Evolutionary conservation across 345 rosid genomes (phyloP).

Genomic region (Microcos paniculata): DNA sequence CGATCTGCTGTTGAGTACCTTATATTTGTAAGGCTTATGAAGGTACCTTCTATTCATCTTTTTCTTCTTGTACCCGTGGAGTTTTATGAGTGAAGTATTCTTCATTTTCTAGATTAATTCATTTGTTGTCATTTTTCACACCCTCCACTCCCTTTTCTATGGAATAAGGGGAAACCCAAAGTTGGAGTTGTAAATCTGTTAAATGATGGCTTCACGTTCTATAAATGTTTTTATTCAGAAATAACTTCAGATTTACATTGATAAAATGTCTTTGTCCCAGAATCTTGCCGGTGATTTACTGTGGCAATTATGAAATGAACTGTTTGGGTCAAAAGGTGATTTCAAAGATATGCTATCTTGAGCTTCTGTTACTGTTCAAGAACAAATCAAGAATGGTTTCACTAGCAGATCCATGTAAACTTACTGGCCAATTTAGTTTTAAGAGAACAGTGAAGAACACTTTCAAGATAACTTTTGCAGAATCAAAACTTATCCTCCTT

Average conservation of each 20-base stretch:
- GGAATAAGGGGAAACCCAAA: background rate
- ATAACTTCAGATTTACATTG: background rate
- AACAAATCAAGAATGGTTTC: background rate
- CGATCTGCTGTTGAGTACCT: background rate
- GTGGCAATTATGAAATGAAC: background rate
- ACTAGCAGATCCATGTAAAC: background rate
- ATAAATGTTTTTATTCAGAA: background rate
- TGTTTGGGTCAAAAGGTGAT: background rate
- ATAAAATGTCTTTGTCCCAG: background rate
- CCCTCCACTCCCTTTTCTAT: background rate
- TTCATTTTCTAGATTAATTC: background rate
- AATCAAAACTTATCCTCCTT: background rate
- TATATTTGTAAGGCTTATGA: background rate
- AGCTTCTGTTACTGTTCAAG: background rate
- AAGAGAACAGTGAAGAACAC: background rate
- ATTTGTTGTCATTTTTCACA: background rate
- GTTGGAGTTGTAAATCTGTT: background rate
- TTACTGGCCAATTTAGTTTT: background rate
- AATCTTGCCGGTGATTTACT: background rate
- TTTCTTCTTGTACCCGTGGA: background rate
- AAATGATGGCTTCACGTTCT: background rate
- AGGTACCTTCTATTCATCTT: background rate
- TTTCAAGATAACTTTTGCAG: background rate
- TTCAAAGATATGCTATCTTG: background rate
- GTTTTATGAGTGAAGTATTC: background rate